These are phyloP conservation scores for Colletotrichum noveboracense DNA, from an alignment of 2,329 filamentous ascomycete species.

Conservation along the genomic window DNA sequence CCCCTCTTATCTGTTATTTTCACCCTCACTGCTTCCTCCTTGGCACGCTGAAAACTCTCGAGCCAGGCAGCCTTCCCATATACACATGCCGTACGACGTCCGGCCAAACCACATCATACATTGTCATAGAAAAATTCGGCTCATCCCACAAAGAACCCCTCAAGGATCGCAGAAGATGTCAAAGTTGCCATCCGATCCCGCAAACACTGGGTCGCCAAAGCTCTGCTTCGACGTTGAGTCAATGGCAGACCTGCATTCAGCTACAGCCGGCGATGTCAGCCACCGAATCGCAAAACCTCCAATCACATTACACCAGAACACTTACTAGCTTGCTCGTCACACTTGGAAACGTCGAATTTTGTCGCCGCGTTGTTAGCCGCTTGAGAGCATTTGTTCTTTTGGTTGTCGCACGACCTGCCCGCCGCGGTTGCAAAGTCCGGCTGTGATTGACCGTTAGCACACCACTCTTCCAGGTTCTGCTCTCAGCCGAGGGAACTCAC, in stretches of 20 bases:
- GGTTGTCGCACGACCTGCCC: constrained; percentile 51
- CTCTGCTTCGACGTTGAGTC: constrained; percentile 28
- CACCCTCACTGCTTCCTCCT: neutral
- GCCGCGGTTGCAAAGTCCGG: constrained; percentile 46
- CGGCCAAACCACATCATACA: neutral
- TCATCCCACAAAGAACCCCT: neutral
- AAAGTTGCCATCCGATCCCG: constrained; percentile 46
- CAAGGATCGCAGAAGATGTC: constrained; percentile 52
- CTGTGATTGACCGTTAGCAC: constrained; percentile 27
- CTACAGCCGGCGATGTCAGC: constrained; percentile 27
- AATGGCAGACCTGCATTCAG: constrained; percentile 41
- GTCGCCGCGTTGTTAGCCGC: constrained; percentile 40
- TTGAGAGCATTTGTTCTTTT: constrained; percentile 53
- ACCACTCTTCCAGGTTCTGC: neutral
- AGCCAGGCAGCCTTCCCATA: neutral
- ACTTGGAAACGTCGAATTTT: constrained; percentile 45
- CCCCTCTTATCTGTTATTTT: neutral
- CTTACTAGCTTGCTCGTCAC: constrained; percentile 51
- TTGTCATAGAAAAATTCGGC: neutral
- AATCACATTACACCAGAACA: neutral
- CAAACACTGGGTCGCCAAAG: constrained; percentile 33
- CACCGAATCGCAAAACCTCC: neutral
- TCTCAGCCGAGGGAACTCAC: constrained; percentile 31
- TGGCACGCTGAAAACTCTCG: neutral
- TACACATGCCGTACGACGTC: neutral